Conservation (phyloP, 768 basidiomycete genomes). For the Lactarius sanguifluus region DNA sequence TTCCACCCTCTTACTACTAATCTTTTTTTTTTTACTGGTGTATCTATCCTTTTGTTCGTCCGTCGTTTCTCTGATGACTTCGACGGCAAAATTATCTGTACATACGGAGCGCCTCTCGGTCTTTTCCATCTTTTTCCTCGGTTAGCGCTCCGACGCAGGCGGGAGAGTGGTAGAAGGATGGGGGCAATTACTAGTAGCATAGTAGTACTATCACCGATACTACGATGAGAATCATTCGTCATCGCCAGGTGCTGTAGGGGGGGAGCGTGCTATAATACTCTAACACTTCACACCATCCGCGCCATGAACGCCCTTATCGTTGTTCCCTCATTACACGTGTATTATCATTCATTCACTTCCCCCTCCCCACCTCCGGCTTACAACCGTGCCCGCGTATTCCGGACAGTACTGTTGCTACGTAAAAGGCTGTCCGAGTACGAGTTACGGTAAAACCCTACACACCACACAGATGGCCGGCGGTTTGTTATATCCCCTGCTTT, state of each 20-base stretch:
- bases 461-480: not conserved
- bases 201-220: slow-evolving; percentile 11
- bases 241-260: not conserved
- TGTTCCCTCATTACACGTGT: not conserved
- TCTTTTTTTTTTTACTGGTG: slow-evolving; percentile 5
- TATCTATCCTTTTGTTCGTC: slow-evolving; percentile 15
- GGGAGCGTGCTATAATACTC: not conserved
- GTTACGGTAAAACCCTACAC: not conserved
- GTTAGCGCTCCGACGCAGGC: not conserved
- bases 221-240: not conserved
- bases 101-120: slow-evolving; percentile 6
- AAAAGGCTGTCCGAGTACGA: not conserved
- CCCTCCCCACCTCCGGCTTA: slow-evolving; percentile 4
- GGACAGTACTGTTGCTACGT: slow-evolving; percentile 1
- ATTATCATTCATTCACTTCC: not conserved
- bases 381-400: slow-evolving; percentile 16
- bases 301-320: not conserved
- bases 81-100: slow-evolving; percentile 27
- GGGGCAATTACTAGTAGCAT: slow-evolving; percentile 21
- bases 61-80: not conserved
- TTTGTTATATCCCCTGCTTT: not conserved
- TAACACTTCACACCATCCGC: not conserved
- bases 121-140: not conserved
- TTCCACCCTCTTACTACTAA: not conserved
- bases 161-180: not conserved